Conservation (phyloP, 805 yeast genomes). For the Myxozyma geophila region DNA sequence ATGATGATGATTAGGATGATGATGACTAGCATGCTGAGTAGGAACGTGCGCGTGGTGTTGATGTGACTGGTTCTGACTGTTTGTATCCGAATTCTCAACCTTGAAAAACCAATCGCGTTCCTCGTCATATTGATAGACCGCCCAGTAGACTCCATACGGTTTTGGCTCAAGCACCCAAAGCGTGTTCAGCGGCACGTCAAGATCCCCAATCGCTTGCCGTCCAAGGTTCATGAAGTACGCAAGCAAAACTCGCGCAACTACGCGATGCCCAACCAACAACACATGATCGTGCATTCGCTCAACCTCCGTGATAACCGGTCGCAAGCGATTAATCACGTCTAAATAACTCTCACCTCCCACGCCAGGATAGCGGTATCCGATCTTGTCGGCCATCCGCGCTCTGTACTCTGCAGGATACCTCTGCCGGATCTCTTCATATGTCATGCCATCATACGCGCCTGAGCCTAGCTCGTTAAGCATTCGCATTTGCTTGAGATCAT, state of each 20-base stretch:
- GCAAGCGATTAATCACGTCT: constrained; percentile 86
- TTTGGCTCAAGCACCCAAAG: constrained; percentile 87
- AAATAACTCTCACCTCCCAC: constrained; percentile 95
- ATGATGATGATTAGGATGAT: constrained; percentile 3
- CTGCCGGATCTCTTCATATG: constrained; percentile 81
- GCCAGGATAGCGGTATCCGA: constrained; percentile 92
- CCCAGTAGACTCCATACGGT: constrained; percentile 96
- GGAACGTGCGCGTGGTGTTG: not conserved
- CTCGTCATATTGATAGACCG: constrained; percentile 85
- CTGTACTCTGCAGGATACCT: constrained; percentile 77
- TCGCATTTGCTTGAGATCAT: constrained; percentile 82
- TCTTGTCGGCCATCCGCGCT: constrained; percentile 74
- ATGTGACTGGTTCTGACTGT: not conserved
- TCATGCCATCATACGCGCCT: constrained; percentile 90
- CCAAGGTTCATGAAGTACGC: constrained; percentile 86
- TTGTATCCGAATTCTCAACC: constrained; percentile 49
- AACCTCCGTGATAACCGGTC: constrained; percentile 89
- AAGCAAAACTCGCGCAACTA: constrained; percentile 81
- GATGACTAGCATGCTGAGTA: not conserved
- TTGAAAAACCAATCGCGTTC: constrained; percentile 73
- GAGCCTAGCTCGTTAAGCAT: constrained; percentile 94
- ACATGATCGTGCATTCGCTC: constrained; percentile 91
- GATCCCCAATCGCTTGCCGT: constrained; percentile 78
- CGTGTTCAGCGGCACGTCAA: constrained; percentile 92
- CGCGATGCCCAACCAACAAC: constrained; percentile 83